phyloP scores from a whole-genome alignment of 1,284 basidiomycete genomes.

The Athelia sp. region DNA sequence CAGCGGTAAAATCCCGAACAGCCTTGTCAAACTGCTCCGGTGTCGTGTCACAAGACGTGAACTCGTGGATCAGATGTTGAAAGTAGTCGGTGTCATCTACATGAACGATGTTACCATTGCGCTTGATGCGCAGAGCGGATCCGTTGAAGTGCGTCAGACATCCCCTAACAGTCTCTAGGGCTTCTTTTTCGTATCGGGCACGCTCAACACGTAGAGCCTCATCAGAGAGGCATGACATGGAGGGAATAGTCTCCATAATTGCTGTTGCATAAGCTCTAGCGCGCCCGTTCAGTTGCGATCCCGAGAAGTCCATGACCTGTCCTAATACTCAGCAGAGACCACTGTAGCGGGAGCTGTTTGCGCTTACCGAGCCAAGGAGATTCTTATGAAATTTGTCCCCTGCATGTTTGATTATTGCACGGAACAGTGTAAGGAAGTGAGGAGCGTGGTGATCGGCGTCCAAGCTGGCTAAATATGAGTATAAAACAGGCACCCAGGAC shows the following conservation, averaged over 20 bases:
- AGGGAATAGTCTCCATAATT: slow-evolving; percentile 3
- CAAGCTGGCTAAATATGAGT: slow-evolving; percentile 13
- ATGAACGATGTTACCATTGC: slow-evolving; percentile 3
- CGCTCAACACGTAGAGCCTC: slow-evolving; percentile 3
- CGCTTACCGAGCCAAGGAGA: slow-evolving; percentile 5
- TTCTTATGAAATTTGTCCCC: slow-evolving; percentile 3
- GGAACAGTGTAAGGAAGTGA: slow-evolving; percentile 11
- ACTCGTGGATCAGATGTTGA: neutral
- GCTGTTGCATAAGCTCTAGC: slow-evolving; percentile 8
- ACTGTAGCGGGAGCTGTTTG: neutral
- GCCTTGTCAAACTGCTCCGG: neutral
- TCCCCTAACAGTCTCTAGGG: neutral
- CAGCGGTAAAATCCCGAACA: slow-evolving; percentile 7
- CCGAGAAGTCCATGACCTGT: slow-evolving; percentile 13
- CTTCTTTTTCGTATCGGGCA: slow-evolving; percentile 2
- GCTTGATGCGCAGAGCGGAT: slow-evolving; percentile 4
- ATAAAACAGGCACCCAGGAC: slow-evolving; percentile 15
- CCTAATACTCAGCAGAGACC: neutral
- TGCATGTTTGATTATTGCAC: slow-evolving; percentile 7
- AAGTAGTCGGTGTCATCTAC: neutral
- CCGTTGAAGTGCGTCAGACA: slow-evolving; percentile 7
- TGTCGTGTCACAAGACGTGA: neutral
- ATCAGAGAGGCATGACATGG: neutral
- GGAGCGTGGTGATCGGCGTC: slow-evolving; percentile 14
- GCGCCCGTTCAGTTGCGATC: slow-evolving; percentile 5